Evolutionary conservation across 1,284 basidiomycete species (phyloP), one percentile per base, ranked within the genome.

Genomic region (Ustilago esculenta): DNA sequence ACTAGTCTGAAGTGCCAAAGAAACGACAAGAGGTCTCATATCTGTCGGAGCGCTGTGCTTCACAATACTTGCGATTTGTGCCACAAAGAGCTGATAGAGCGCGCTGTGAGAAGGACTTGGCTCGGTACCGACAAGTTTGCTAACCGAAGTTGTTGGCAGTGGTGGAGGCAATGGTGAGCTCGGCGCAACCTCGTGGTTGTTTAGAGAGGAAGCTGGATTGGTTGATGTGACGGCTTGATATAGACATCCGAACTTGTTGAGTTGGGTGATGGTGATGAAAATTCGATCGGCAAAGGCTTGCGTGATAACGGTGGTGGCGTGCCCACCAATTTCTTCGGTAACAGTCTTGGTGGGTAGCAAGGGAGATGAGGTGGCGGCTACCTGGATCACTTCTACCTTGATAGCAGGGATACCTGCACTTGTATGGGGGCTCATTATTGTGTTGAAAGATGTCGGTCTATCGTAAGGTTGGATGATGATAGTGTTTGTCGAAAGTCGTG

Each of bases 31-130:
- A 7, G 68, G 64, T 25, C 72, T 59, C 10, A 24, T 27, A 21
- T 60, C 70, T 32, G 18, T 23, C 7, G 4, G 79, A 79, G 76
- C 87, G 83, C 57, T 84, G 79, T 30, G 85, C 84, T 91, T 91
- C 1, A 94, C 82, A 8, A 94, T 85, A 0, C 92, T 92, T 0
- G 92, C 91, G 40, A 92, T 89, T 74, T 97, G 94, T 5, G 89
- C 85, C 0, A 89, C 88, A 81, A 94, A 96, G 0, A 95, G 85
- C 36, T 89, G 88, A 79, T 94, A 88, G 20, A 95, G 83, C 0
- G 88, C 88, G 36, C 88, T 87, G 55, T 87, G 77, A 55, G 89
- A 86, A 43, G 87, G 84, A 2, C 88, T 86, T 18, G 81, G 83
- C 3, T 85, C 82, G 11, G 84, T 87, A 32, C 94, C 94, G 23